Evolutionary conservation across 2,329 filamentous ascomycete genomes (phyloP).

Genomic region (Chrysoporthe cubensis): DNA sequence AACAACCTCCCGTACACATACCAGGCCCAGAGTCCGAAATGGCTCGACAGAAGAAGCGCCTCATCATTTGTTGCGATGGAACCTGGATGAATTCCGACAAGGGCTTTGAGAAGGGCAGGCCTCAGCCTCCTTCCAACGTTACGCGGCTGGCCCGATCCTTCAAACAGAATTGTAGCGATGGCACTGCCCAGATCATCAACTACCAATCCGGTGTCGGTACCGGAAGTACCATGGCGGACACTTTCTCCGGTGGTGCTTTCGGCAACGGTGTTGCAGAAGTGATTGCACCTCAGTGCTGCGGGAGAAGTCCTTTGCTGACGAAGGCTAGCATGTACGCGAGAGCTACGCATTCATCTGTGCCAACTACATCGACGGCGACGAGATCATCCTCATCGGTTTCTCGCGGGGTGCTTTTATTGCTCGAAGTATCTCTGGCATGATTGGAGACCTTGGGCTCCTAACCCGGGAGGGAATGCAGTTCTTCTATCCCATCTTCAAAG

Average conservation of each 20-base stretch:
- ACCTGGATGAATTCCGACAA: slow-evolving; percentile 59
- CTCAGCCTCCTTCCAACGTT: slow-evolving; percentile 62
- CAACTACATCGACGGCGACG: slow-evolving; percentile 63
- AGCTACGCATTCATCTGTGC: slow-evolving; percentile 65
- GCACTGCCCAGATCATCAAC: slow-evolving; percentile 60
- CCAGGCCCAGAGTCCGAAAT: neutral
- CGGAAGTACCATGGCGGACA: slow-evolving; percentile 52
- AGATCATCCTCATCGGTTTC: slow-evolving; percentile 61
- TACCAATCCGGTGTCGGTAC: slow-evolving; percentile 66
- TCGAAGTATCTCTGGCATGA: slow-evolving; percentile 59
- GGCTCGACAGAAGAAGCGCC: slow-evolving; percentile 44
- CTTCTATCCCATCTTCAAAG: slow-evolving; percentile 60
- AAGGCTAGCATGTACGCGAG: slow-evolving; percentile 57
- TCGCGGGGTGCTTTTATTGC: slow-evolving; percentile 63
- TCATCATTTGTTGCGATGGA: slow-evolving; percentile 58
- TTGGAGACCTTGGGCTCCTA: slow-evolving; percentile 54
- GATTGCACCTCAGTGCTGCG: slow-evolving; percentile 17
- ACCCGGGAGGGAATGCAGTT: slow-evolving; percentile 56
- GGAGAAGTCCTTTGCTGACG: neutral
- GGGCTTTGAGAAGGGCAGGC: slow-evolving; percentile 49
- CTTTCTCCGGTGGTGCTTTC: slow-evolving; percentile 58
- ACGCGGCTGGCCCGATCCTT: slow-evolving; percentile 63
- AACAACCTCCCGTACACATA: neutral
- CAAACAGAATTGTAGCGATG: slow-evolving; percentile 53
- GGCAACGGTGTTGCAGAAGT: slow-evolving; percentile 59